A percentile compares a stretch with the other conserved stretches of the same genome.
Evolutionary conservation across 495 filamentous ascomycete genomes (phyloP).

Genomic region (Hyaloscypha hepaticicola): DNA sequence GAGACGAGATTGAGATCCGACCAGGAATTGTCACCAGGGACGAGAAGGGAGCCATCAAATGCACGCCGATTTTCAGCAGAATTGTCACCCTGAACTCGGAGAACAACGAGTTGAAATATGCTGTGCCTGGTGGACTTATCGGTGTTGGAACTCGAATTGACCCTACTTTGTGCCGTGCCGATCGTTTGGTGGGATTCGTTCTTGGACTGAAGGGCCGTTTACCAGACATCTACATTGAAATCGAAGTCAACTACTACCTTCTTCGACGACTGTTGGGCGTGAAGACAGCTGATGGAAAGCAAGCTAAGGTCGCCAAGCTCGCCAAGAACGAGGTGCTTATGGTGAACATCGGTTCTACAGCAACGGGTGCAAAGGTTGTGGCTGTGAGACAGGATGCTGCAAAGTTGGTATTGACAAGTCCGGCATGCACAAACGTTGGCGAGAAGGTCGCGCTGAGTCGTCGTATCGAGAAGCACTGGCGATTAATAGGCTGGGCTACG

Average conservation of each 20-base stretch:
- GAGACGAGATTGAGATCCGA: slow-evolving; percentile 97
- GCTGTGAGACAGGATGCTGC: slow-evolving; percentile 97
- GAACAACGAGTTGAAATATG: slow-evolving; percentile 96
- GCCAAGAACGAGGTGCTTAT: slow-evolving; percentile 97
- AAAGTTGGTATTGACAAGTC: slow-evolving; percentile 79
- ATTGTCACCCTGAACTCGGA: slow-evolving; percentile 95
- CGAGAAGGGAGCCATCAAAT: slow-evolving; percentile 89
- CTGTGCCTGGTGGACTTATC: slow-evolving; percentile 94
- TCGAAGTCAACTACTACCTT: slow-evolving; percentile 99
- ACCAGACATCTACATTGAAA: slow-evolving; percentile 92
- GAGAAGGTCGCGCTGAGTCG: slow-evolving; percentile 97
- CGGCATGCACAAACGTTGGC: slow-evolving; percentile 88
- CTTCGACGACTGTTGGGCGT: slow-evolving; percentile 92
- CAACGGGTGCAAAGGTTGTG: slow-evolving; percentile 91
- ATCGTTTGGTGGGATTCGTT: slow-evolving; percentile 98
- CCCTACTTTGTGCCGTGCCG: slow-evolving; percentile 94
- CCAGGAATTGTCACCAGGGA: slow-evolving; percentile 94
- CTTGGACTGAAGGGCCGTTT: slow-evolving; percentile 88
- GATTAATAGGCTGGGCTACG: slow-evolving; percentile 95
- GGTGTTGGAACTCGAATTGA: slow-evolving; percentile 97
- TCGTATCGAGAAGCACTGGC: slow-evolving; percentile 99
- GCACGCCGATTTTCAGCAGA: slow-evolving; percentile 92
- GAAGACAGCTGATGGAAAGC: slow-evolving; percentile 96
- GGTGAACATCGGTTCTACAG: slow-evolving; percentile 98
- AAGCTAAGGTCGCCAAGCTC: slow-evolving; percentile 97